These are phyloP conservation scores for Starmerella tilneyi DNA, from an alignment of 805 yeast genomes.

Conservation along the genomic window DNA sequence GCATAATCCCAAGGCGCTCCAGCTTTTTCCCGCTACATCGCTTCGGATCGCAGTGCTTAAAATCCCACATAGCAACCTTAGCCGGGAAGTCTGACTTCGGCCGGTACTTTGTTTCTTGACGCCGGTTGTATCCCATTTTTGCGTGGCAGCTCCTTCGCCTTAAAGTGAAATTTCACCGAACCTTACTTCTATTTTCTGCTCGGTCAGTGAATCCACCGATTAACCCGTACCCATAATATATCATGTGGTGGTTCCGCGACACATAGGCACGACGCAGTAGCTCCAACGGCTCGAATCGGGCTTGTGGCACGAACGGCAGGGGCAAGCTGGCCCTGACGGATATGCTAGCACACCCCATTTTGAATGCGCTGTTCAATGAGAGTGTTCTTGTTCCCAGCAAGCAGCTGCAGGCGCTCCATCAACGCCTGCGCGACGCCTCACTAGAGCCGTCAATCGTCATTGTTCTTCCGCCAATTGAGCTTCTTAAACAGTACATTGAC, in stretches of 20 bases:
- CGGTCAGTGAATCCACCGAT: too few relatives aligned
- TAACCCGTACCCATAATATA: too few relatives aligned
- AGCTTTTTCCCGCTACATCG: slow-evolving; percentile 92
- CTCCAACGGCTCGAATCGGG: too few relatives aligned
- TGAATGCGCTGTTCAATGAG: slow-evolving; percentile 23
- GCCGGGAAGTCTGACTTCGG: slow-evolving; percentile 49
- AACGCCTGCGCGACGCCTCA: neutral
- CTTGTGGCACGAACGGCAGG: too few relatives aligned
- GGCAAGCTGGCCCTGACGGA: neutral
- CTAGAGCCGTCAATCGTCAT: slow-evolving; percentile 12
- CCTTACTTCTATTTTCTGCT: neutral
- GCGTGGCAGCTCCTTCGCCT: neutral
- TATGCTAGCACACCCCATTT: slow-evolving; percentile 22
- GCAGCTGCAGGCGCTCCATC: slow-evolving; percentile 14
- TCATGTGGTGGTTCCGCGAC: too few relatives aligned
- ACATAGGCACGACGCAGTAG: too few relatives aligned
- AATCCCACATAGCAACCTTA: slow-evolving; percentile 94
- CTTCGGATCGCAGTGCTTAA: slow-evolving; percentile 97
- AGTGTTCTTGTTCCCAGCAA: slow-evolving; percentile 18
- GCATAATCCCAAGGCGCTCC: slow-evolving; percentile 76
- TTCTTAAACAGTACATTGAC: slow-evolving; percentile 3
- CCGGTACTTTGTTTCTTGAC: slow-evolving; percentile 22
- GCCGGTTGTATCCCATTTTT: neutral
- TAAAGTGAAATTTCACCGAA: neutral
- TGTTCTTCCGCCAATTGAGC: slow-evolving; percentile 19